Evolutionary conservation across 805 yeast species (phyloP).

Genomic region (Pichia rugopelliculosa): DNA sequence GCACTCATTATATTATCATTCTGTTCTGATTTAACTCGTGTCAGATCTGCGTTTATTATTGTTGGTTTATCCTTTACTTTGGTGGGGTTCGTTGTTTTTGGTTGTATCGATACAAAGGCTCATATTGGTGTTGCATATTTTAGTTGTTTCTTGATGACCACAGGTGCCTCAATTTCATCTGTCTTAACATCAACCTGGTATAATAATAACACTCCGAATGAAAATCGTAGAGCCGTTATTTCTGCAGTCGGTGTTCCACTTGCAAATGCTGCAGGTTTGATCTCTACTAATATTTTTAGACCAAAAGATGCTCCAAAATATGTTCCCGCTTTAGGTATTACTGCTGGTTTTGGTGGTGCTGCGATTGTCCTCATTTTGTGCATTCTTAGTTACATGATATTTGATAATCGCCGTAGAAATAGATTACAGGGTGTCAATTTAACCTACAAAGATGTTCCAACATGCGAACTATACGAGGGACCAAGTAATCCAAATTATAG

Average conservation of each 20-base stretch:
- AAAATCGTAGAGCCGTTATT: slow-evolving; percentile 37
- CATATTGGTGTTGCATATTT: slow-evolving; percentile 25
- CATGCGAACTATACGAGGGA: slow-evolving; percentile 37
- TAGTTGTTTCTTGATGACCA: slow-evolving; percentile 32
- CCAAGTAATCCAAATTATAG: slow-evolving; percentile 38
- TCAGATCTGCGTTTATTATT: slow-evolving; percentile 34
- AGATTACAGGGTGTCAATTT: slow-evolving; percentile 32
- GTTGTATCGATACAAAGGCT: slow-evolving; percentile 33
- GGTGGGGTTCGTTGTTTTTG: slow-evolving; percentile 40
- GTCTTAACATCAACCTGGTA: slow-evolving; percentile 46
- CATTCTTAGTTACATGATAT: slow-evolving; percentile 30
- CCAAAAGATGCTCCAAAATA: slow-evolving; percentile 47
- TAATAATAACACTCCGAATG: slow-evolving; percentile 41
- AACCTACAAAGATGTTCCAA: slow-evolving; percentile 35
- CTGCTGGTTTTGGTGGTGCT: slow-evolving; percentile 40
- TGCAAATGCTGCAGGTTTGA: slow-evolving; percentile 51
- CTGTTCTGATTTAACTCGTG: slow-evolving; percentile 32
- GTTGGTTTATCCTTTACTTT: slow-evolving; percentile 34
- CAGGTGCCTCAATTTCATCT: slow-evolving; percentile 42
- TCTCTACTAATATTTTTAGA: slow-evolving; percentile 45
- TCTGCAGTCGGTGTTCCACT: slow-evolving; percentile 46
- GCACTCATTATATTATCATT: slow-evolving; percentile 33
- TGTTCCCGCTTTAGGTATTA: slow-evolving; percentile 41
- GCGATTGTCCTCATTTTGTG: slow-evolving; percentile 28
- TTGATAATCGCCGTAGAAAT: slow-evolving; percentile 37